phyloP scores from a whole-genome alignment of 2,329 filamentous ascomycete genomes.

The Arthrobotrys conoides region DNA sequence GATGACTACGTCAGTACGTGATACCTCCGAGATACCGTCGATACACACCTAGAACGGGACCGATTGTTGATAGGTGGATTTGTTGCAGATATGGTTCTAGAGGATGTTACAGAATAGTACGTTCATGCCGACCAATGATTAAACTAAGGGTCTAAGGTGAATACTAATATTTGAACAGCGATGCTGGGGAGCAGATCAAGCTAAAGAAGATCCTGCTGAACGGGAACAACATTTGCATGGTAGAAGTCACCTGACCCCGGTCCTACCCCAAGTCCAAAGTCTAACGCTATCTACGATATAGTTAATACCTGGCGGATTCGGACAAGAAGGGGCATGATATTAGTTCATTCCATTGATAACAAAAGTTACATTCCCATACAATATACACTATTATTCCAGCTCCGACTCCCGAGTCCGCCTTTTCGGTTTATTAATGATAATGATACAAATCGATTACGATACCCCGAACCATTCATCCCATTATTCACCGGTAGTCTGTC shows the following conservation, averaged over 20 bases:
- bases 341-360: neutral
- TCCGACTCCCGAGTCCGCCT: neutral
- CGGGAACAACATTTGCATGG: conserved; percentile 99
- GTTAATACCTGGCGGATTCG: conserved; percentile 58
- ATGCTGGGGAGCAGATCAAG: conserved; percentile 88
- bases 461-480: conserved; percentile 13
- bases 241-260: conserved; percentile 67
- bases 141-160: neutral
- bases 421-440: conserved; percentile 26
- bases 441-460: conserved; percentile 34
- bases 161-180: conserved; percentile 71
- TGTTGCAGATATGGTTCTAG: conserved; percentile 90
- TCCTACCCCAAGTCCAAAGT: neutral
- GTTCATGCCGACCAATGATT: neutral
- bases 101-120: conserved; percentile 97
- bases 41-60: neutral
- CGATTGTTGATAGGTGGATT: conserved; percentile 6
- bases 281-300: conserved; percentile 29
- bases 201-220: conserved; percentile 95
- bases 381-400: conserved; percentile 12
- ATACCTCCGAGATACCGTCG: conserved; percentile 13
- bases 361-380: neutral
- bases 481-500: neutral
- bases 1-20: conserved; percentile 99
- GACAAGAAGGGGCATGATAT: conserved; percentile 28